Evolutionary conservation across 2,329 filamentous ascomycete genomes (phyloP).

Genomic region (Westerdykella ornata): DNA sequence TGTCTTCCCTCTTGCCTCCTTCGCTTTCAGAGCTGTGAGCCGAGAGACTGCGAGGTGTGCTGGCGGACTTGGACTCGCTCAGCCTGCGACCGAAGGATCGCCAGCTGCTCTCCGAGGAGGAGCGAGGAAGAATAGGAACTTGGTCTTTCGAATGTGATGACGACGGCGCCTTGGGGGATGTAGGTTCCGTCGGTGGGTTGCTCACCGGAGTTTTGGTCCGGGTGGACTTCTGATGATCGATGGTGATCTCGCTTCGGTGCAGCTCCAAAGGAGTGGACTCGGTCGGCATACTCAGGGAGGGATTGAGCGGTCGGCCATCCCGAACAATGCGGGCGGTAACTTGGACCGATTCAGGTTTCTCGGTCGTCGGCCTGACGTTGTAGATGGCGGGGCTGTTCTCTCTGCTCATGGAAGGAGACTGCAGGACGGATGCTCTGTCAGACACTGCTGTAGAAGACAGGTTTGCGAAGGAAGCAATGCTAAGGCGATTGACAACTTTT

Average conservation of each 20-base stretch:
- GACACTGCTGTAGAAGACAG: constrained; percentile 23
- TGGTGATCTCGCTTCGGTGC: constrained; percentile 52
- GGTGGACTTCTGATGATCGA: constrained; percentile 53
- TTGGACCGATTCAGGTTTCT: constrained; percentile 68
- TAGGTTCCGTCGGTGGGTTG: constrained; percentile 16
- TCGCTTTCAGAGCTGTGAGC: constrained; percentile 24
- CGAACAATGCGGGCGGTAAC: constrained; percentile 80
- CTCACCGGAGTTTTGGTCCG: constrained; percentile 19
- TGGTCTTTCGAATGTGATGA: constrained; percentile 30
- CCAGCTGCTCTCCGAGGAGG: constrained; percentile 39
- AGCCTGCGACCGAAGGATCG: constrained; percentile 32
- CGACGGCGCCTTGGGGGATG: constrained; percentile 26
- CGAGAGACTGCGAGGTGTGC: constrained; percentile 22
- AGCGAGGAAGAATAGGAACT: constrained; percentile 23
- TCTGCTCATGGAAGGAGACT: constrained; percentile 7
- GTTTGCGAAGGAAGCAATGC: constrained; percentile 24
- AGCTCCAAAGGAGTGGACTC: constrained; percentile 50
- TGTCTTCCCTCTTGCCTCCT: constrained; percentile 36
- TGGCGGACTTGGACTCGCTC: constrained; percentile 31
- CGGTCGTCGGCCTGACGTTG: constrained; percentile 36
- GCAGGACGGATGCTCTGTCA: constrained; percentile 18
- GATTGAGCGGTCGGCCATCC: constrained; percentile 43
- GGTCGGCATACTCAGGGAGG: constrained; percentile 34
- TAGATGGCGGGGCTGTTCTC: constrained; percentile 32
- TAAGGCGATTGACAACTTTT: constrained; percentile 23